phyloP scores from a whole-genome alignment of 768 basidiomycete genomes.

The Stropharia rugosoannulata region DNA sequence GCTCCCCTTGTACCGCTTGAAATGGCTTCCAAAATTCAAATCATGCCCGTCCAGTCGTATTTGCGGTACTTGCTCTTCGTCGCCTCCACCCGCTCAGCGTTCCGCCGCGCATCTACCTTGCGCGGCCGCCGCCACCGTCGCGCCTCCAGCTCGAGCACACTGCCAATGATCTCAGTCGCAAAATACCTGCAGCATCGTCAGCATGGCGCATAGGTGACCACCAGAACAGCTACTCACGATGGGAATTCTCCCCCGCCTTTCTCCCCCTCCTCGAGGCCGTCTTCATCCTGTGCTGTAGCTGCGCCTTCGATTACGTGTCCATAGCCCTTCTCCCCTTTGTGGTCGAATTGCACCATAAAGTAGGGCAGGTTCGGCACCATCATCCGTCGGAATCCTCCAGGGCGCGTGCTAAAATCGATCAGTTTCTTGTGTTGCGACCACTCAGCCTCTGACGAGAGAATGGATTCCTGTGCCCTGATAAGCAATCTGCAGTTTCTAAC shows the following conservation, averaged over 20 bases:
- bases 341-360: constrained; percentile 98
- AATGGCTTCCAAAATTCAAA: too few relatives aligned
- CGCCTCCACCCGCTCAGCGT: constrained; percentile 64
- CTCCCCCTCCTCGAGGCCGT: constrained; percentile 79
- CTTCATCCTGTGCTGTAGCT: constrained; percentile 61
- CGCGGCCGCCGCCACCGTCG: constrained; percentile 82
- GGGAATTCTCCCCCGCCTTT: constrained; percentile 93
- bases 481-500: neutral
- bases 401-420: constrained; percentile 87
- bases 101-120: constrained; percentile 65
- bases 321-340: constrained; percentile 97
- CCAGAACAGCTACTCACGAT: constrained; percentile 45
- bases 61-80: constrained; percentile 77
- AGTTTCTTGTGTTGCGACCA: constrained; percentile 99
- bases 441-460: constrained; percentile 88
- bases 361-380: constrained; percentile 98
- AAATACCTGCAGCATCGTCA: constrained; percentile 65
- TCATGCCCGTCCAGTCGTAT: constrained; percentile 80
- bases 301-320: constrained; percentile 97
- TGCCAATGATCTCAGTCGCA: constrained; percentile 93
- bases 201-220: neutral
- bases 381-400: constrained; percentile 90
- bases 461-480: constrained; percentile 69
- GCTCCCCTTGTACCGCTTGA: too few relatives aligned
- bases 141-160: constrained; percentile 84